Conservation (phyloP, 192 early-diverging fungal genomes). For the Dissophora globulifera region DNA sequence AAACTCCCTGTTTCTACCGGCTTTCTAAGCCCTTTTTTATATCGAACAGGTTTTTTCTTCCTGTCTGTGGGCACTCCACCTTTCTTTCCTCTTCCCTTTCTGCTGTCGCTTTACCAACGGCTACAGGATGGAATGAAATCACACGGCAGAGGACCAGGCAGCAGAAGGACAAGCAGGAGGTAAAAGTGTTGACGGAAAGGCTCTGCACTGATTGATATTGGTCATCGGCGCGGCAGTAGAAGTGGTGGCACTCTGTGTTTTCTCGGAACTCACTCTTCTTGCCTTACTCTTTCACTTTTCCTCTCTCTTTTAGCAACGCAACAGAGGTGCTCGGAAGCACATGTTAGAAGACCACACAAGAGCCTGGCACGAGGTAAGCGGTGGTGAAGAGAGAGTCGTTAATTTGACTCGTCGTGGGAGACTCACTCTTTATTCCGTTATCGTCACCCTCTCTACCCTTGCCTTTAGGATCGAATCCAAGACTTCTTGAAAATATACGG, state of each 20-base stretch:
- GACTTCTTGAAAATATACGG: not conserved
- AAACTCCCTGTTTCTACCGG: too few species aligned
- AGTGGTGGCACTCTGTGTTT: not conserved
- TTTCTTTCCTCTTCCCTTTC: too few species aligned
- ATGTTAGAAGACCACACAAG: not conserved
- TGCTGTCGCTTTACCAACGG: too few species aligned
- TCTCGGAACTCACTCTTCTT: not conserved
- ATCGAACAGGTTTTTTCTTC: too few species aligned
- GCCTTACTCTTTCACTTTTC: conserved; percentile 8
- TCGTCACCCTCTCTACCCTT: not conserved
- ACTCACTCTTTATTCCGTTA: not conserved
- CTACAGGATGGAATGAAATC: too few species aligned
- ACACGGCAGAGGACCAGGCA: not conserved
- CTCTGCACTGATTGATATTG: too few species aligned
- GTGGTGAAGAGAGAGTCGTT: not conserved
- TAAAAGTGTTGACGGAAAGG: not conserved
- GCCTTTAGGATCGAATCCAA: not conserved
- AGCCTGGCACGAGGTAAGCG: conserved; percentile 1
- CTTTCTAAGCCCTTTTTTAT: too few species aligned
- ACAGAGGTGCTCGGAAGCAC: conserved; percentile 1
- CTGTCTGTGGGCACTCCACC: too few species aligned
- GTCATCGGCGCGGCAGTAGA: not conserved
- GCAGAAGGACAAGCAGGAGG: not conserved
- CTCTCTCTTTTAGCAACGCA: not conserved
- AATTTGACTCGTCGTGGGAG: not conserved